These are phyloP conservation scores for Xylariaceae sp. DNA, from an alignment of 2,329 filamentous ascomycete species.

Conservation along the genomic window DNA sequence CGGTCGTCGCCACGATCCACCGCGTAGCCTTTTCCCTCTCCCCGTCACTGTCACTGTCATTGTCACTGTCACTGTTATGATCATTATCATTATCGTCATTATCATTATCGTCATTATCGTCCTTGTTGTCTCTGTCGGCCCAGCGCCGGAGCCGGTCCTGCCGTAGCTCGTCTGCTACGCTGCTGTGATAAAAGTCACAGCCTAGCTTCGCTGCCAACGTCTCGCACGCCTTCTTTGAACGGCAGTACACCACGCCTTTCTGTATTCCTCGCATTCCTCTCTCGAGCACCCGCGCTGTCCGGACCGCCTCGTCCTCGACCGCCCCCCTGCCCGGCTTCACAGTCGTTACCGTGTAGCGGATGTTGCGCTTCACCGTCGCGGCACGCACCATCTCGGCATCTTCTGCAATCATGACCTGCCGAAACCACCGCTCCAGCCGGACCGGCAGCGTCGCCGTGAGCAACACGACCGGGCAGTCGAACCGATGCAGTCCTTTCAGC, in stretches of 20 bases:
- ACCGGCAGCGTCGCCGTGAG: conserved; percentile 6
- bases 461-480: background rate
- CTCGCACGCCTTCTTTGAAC: too few species aligned
- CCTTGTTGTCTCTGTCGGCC: too few species aligned
- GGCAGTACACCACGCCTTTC: conserved; percentile 4
- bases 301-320: too few species aligned
- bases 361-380: background rate
- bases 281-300: background rate
- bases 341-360: too few species aligned
- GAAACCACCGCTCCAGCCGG: background rate
- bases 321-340: too few species aligned
- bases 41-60: too few species aligned
- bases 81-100: too few species aligned
- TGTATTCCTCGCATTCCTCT: background rate
- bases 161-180: background rate
- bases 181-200: background rate
- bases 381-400: background rate
- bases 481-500: conserved; percentile 8
- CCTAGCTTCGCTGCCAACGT: background rate
- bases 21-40: background rate
- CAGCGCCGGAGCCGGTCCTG: background rate
- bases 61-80: too few species aligned
- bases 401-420: background rate
- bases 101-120: too few species aligned
- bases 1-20: background rate